Conservation (phyloP, 2,329 filamentous ascomycete genomes). For the Fusarium oligoseptatum region DNA sequence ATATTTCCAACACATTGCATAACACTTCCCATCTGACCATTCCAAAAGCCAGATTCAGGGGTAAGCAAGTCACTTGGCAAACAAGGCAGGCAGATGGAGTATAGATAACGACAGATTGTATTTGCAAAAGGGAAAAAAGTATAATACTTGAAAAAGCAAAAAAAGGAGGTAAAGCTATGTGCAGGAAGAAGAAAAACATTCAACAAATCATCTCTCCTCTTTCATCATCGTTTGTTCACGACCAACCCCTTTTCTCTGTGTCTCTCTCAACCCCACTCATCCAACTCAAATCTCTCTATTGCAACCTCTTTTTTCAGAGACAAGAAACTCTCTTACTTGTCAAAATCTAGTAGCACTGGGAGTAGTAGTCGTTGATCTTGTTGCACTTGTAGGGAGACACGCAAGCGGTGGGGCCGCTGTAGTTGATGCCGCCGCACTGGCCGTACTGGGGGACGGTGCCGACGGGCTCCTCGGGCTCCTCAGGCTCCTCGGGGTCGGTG, state of each 20-base stretch:
- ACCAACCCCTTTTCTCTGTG: background rate
- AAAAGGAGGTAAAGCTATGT: slow-evolving; percentile 16
- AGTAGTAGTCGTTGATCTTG: slow-evolving; percentile 32
- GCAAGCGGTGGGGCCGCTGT: slow-evolving; percentile 22
- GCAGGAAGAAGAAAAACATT: slow-evolving; percentile 30
- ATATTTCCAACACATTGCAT: too few relatives aligned
- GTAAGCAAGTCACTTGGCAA: background rate
- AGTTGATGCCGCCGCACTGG: slow-evolving; percentile 27
- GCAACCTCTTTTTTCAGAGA: slow-evolving; percentile 3
- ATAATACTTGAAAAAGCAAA: slow-evolving; percentile 28
- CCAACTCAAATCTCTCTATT: background rate
- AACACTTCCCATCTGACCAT: too few relatives aligned
- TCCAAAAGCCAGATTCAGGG: background rate
- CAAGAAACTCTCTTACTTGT: background rate
- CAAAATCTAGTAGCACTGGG: slow-evolving; percentile 42
- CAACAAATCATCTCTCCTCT: slow-evolving; percentile 11
- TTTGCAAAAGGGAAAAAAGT: slow-evolving; percentile 22
- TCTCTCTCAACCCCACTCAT: background rate
- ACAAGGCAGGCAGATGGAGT: background rate
- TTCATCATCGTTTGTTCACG: slow-evolving; percentile 5
- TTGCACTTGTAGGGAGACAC: slow-evolving; percentile 23
- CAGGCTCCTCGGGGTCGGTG: background rate
- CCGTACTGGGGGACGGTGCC: slow-evolving; percentile 33
- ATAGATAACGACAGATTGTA: slow-evolving; percentile 35
- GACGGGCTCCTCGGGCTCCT: slow-evolving; percentile 28